These are phyloP conservation scores for Penicillium parvum DNA, from an alignment of 495 filamentous ascomycete genomes.

Conservation along the genomic window DNA sequence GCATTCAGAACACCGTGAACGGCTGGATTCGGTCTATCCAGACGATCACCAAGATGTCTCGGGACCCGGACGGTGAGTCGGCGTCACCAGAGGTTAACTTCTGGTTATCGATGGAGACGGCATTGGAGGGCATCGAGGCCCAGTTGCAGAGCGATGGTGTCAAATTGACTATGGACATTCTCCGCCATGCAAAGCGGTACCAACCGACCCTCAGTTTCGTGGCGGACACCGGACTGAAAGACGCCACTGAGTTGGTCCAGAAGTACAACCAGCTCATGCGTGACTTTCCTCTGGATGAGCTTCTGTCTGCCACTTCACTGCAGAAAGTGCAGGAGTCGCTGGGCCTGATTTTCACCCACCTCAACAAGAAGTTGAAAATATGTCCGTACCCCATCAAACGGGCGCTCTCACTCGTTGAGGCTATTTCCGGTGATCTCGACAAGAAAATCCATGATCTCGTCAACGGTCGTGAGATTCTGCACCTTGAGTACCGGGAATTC, in stretches of 20 bases:
- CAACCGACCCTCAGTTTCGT: constrained; percentile 94
- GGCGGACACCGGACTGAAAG: constrained; percentile 90
- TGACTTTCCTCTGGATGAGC: constrained; percentile 92
- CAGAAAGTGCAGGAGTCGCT: constrained; percentile 88
- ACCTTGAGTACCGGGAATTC: constrained; percentile 89
- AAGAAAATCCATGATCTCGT: constrained; percentile 78
- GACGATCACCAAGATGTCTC: constrained; percentile 89
- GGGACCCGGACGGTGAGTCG: constrained; percentile 81
- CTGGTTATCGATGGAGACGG: constrained; percentile 93
- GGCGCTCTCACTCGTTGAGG: constrained; percentile 90
- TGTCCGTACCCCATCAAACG: constrained; percentile 90
- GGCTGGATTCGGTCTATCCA: constrained; percentile 98
- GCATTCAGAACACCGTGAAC: constrained; percentile 87
- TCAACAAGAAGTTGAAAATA: constrained; percentile 95
- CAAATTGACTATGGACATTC: constrained; percentile 83
- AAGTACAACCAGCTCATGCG: constrained; percentile 99
- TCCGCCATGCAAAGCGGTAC: constrained; percentile 93
- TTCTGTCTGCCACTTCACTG: constrained; percentile 85
- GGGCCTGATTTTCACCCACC: constrained; percentile 78
- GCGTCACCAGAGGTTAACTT: constrained; percentile 98
- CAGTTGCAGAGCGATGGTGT: constrained; percentile 88
- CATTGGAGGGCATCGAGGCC: constrained; percentile 81
- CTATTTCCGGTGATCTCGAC: constrained; percentile 94
- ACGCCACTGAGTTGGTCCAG: constrained; percentile 90
- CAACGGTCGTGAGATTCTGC: constrained; percentile 80